phyloP scores from a whole-genome alignment of 768 basidiomycete genomes.

The Mycena rosella region DNA sequence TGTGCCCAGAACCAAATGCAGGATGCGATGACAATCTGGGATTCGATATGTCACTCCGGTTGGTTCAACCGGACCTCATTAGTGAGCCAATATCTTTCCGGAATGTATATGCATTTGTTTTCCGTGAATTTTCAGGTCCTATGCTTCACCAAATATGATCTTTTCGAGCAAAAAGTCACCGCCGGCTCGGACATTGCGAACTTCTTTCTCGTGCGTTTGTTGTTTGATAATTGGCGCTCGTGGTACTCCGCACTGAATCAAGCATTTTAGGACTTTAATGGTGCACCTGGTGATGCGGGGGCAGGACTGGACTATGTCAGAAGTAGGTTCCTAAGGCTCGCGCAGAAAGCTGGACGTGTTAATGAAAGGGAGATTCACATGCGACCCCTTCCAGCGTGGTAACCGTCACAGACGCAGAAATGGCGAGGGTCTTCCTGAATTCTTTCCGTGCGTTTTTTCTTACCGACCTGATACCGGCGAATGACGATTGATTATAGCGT shows the following conservation, averaged over 20 bases:
- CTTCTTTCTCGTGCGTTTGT: conserved; percentile 81
- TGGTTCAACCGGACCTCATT: conserved; percentile 97
- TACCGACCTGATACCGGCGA: too few relatives aligned
- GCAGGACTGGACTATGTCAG: conserved; percentile 93
- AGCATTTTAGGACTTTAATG: conserved; percentile 80
- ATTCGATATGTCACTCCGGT: conserved; percentile 97
- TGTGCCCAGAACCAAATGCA: conserved; percentile 92
- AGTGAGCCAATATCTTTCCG: too few relatives aligned
- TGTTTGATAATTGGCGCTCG: background rate
- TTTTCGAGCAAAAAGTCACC: conserved; percentile 87
- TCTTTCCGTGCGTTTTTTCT: too few relatives aligned
- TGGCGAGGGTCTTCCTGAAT: too few relatives aligned
- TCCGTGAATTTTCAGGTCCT: conserved; percentile 71
- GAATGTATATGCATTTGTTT: too few relatives aligned
- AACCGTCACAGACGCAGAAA: too few relatives aligned
- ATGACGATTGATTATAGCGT: too few relatives aligned
- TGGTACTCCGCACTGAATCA: background rate
- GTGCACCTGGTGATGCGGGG: conserved; percentile 76
- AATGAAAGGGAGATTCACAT: conserved; percentile 94
- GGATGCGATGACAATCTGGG: conserved; percentile 99
- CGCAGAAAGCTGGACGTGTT: conserved; percentile 86
- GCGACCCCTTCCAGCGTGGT: too few relatives aligned
- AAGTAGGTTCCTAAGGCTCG: conserved; percentile 83
- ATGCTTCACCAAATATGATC: conserved; percentile 95
- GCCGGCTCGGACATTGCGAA: conserved; percentile 88